Conservation (phyloP, 164 flowering plant species). For the Hamamelis virginiana region DNA sequence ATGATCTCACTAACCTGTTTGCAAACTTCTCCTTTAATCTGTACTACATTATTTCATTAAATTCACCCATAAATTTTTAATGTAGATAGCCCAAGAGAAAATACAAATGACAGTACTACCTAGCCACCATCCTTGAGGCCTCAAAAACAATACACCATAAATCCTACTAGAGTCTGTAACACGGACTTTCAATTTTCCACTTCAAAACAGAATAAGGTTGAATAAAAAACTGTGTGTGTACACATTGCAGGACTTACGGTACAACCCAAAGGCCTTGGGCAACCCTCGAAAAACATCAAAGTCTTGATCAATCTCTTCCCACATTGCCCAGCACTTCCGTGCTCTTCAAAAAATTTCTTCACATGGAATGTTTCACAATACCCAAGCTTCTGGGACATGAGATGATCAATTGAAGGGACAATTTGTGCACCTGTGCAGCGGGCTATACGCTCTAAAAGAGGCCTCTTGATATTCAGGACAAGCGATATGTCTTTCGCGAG, state of each 20-base stretch:
- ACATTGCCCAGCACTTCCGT: constrained; percentile 78
- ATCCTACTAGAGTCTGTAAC: background rate
- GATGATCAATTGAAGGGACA: constrained; percentile 90
- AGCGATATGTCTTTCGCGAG: constrained; percentile 88
- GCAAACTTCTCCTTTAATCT: background rate
- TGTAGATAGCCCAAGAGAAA: background rate
- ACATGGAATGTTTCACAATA: constrained; percentile 78
- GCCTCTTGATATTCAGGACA: constrained; percentile 83
- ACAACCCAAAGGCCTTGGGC: constrained; percentile 90
- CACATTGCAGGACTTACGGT: constrained; percentile 60
- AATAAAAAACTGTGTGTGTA: background rate
- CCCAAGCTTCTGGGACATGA: constrained; percentile 75
- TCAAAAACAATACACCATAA: background rate
- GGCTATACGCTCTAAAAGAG: constrained; percentile 92
- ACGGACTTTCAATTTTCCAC: background rate
- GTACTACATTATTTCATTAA: background rate
- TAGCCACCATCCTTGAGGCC: too few relatives aligned
- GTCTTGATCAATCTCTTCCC: constrained; percentile 84
- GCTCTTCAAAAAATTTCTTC: constrained; percentile 74
- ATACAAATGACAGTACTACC: background rate
- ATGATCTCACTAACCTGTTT: background rate
- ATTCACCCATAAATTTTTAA: background rate
- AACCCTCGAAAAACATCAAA: constrained; percentile 89
- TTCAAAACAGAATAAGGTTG: background rate
- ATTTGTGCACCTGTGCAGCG: constrained; percentile 93